Evolutionary conservation across 2,329 filamentous ascomycete species (phyloP).

Genomic region (Penicillium sp.): DNA sequence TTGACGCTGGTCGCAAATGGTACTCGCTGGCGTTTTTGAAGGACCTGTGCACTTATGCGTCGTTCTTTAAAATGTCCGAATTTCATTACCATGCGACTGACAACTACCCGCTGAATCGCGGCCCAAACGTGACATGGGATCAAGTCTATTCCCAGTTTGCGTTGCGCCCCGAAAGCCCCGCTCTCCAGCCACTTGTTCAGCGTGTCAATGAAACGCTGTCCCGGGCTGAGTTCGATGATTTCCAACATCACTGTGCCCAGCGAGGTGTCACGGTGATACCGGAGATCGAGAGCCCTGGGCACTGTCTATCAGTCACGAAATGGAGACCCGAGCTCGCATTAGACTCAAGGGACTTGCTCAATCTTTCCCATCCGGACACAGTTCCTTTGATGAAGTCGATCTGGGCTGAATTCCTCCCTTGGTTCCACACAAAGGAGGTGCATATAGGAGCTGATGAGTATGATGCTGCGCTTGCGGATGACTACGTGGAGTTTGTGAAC

Average conservation of each 20-base stretch:
- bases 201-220: constrained; percentile 57
- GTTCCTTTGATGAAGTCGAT: constrained; percentile 55
- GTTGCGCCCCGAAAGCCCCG: constrained; percentile 50
- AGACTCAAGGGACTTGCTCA: constrained; percentile 52
- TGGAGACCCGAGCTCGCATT: constrained; percentile 59
- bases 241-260: constrained; percentile 54
- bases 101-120: constrained; percentile 54
- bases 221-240: constrained; percentile 50
- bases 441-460: constrained; percentile 61
- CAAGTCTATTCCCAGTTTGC: constrained; percentile 58
- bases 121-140: constrained; percentile 49
- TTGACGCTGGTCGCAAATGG: constrained; percentile 58
- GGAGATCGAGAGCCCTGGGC: constrained; percentile 61
- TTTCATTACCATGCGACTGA: constrained; percentile 61
- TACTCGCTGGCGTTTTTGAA: constrained; percentile 56
- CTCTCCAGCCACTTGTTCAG: constrained; percentile 52
- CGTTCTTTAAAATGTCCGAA: constrained; percentile 61
- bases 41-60: constrained; percentile 61
- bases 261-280: constrained; percentile 60
- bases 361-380: constrained; percentile 56
- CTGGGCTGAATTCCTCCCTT: constrained; percentile 57
- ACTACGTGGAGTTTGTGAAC: constrained; percentile 56
- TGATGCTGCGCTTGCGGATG: constrained; percentile 43
- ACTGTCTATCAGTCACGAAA: constrained; percentile 57
- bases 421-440: constrained; percentile 57